These are phyloP conservation scores for Fraxinus platypoda DNA, from an alignment of 305 asterid genomes.

Conservation along the genomic window DNA sequence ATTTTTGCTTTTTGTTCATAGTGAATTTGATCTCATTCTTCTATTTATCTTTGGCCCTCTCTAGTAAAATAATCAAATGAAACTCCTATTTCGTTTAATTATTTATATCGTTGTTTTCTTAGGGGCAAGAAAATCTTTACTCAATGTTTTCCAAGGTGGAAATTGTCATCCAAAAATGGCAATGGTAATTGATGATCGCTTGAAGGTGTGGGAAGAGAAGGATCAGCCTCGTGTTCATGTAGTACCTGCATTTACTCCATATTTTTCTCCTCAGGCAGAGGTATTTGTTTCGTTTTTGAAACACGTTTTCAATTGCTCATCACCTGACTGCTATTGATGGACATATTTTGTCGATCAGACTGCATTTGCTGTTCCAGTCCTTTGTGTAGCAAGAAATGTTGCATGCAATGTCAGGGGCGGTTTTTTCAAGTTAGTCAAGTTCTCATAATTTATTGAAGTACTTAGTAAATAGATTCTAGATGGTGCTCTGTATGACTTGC, in stretches of 20 bases:
- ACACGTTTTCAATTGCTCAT: conserved; percentile 14
- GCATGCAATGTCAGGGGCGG: conserved; percentile 98
- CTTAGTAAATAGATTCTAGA: conserved; percentile 11
- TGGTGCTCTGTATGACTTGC: neutral
- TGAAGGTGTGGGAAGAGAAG: conserved; percentile 96
- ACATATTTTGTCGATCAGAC: conserved; percentile 41
- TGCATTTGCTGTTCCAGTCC: conserved; percentile 84
- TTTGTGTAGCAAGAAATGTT: conserved; percentile 96
- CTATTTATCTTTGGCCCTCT: neutral
- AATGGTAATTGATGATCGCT: conserved; percentile 95
- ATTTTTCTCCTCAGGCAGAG: conserved; percentile 99
- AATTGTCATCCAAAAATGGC: conserved; percentile 96
- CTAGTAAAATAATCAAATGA: conserved; percentile 13
- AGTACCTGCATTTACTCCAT: conserved; percentile 95
- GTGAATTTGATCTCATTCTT: conserved; percentile 1
- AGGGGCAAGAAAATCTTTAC: conserved; percentile 92
- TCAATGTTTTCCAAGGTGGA: conserved; percentile 80
- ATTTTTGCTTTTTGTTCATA: conserved; percentile 7
- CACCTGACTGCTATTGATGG: conserved; percentile 12
- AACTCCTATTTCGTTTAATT: neutral
- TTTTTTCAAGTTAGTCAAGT: conserved; percentile 75
- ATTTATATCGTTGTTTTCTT: neutral
- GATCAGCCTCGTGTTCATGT: conserved; percentile 98
- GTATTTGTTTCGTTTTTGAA: conserved; percentile 34
- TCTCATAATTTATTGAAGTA: conserved; percentile 20